phyloP scores from a whole-genome alignment of 2,329 filamentous ascomycete genomes.

The Fusarium sarcochroum region DNA sequence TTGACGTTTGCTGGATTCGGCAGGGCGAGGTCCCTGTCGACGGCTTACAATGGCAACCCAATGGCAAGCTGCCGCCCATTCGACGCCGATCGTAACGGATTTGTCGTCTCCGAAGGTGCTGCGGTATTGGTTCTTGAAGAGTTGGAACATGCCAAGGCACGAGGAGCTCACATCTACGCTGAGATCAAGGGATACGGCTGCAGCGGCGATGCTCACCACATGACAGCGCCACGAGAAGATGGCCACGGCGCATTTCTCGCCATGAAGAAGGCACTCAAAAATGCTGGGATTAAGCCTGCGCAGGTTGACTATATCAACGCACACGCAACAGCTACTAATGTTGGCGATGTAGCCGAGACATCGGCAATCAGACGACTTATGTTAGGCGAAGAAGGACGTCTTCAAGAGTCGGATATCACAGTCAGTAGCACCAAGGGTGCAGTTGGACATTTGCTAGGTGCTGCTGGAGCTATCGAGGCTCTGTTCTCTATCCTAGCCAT shows the following conservation, averaged over 20 bases:
- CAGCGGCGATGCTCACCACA: slow-evolving; percentile 91
- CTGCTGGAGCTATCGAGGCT: slow-evolving; percentile 91
- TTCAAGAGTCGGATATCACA: slow-evolving; percentile 75
- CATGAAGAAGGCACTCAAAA: slow-evolving; percentile 86
- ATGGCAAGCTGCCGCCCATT: slow-evolving; percentile 85
- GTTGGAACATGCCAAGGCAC: slow-evolving; percentile 84
- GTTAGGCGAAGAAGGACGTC: slow-evolving; percentile 77
- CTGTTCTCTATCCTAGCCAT: slow-evolving; percentile 87
- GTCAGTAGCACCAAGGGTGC: slow-evolving; percentile 96
- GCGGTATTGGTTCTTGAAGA: slow-evolving; percentile 92
- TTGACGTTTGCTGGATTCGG: slow-evolving; percentile 93
- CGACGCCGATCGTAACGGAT: slow-evolving; percentile 83
- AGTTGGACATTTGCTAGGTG: slow-evolving; percentile 90
- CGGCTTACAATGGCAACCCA: slow-evolving; percentile 81
- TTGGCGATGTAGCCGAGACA: slow-evolving; percentile 92
- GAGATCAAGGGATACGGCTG: slow-evolving; percentile 91
- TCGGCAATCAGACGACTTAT: slow-evolving; percentile 84
- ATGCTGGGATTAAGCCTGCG: slow-evolving; percentile 76
- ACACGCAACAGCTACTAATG: slow-evolving; percentile 88
- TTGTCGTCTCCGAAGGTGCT: slow-evolving; percentile 94
- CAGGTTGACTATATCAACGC: slow-evolving; percentile 94
- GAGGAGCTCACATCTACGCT: slow-evolving; percentile 87
- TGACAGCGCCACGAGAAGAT: slow-evolving; percentile 89
- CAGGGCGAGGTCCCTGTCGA: slow-evolving; percentile 87
- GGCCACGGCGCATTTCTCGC: slow-evolving; percentile 85